Percentiles rank a stretch among this genome's conserved stretches.
Evolutionary conservation across 495 filamentous ascomycete genomes (phyloP).

Genomic region (Hapsidospora chrysogenum): DNA sequence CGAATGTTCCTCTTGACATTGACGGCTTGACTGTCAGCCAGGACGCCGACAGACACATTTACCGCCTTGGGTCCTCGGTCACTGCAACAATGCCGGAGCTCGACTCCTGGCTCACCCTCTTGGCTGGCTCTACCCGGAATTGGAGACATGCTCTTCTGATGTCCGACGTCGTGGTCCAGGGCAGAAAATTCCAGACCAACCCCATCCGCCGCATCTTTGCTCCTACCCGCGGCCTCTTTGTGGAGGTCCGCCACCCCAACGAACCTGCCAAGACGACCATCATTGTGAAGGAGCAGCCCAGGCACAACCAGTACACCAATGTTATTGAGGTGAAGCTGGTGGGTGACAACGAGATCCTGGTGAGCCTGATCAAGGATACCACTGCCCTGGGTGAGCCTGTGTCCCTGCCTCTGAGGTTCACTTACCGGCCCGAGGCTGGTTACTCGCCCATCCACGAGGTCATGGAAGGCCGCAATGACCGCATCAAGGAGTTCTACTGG

Average conservation of each 20-base stretch:
- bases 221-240: conserved; percentile 67
- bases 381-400: conserved; percentile 66
- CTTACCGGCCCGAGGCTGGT: conserved; percentile 81
- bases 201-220: conserved; percentile 83
- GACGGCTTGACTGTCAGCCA: conserved; percentile 70
- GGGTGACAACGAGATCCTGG: conserved; percentile 58
- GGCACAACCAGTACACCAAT: conserved; percentile 49
- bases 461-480: conserved; percentile 85
- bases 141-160: conserved; percentile 97
- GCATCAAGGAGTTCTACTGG: conserved; percentile 98
- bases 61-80: conserved; percentile 59
- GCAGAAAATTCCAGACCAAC: conserved; percentile 91
- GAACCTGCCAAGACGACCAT: conserved; percentile 67
- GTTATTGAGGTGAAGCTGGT: conserved; percentile 71
- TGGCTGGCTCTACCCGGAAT: conserved; percentile 70
- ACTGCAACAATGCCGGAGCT: conserved; percentile 52
- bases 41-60: conserved; percentile 58
- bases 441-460: conserved; percentile 92
- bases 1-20: conserved; percentile 43
- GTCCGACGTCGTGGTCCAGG: conserved; percentile 88
- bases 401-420: conserved; percentile 68
- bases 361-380: conserved; percentile 79
- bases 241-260: conserved; percentile 68
- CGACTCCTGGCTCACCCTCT: conserved; percentile 69
- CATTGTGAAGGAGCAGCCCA: conserved; percentile 49